Evolutionary conservation across 208 protist genomes (phyloP), one percentile per base, ranked within the genome.

Genomic region (Acanthamoeba royreba): DNA sequence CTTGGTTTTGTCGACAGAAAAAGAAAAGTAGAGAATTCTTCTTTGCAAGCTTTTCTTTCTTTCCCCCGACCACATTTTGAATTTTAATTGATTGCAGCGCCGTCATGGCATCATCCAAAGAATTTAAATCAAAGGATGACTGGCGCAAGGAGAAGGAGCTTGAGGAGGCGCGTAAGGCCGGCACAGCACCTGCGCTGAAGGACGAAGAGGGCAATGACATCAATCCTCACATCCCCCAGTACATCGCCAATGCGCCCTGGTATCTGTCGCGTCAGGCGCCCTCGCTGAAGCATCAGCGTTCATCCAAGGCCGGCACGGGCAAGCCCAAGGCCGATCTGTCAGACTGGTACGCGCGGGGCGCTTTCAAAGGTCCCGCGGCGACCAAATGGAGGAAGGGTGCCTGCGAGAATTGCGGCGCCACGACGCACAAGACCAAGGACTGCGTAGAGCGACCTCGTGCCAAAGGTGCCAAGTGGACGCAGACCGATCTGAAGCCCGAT

Each of bases 181-280:
- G 97, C 92, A 95, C 94, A 53, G 88, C 92, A 72, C 55, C 93
- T 66, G 63, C 94, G 15, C 90, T 96, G 9, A 8, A 90, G 9
- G 96, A 96, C 81, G 96, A 96, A 31, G 95, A 97, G 25, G 97
- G 97, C 35, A 96, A 94, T 31, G 95, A 96, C 72, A 99, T 98
- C 92, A 99, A 99, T 97, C 99, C 99, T 38, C 99, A 99, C 96
- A 99, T 99, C 33, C 99, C 99, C 11, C 96, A 99, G 95, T 99
- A 98, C 89, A 99, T 99, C 83, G 95, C 98, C 2, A 95, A 99
- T 52, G 99, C 98, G n/a, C 99, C 99, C 40, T 97, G 99, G 98
- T 99, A 99, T 94, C 98, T 99, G 53, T 96, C 97, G 13, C 92
- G 94, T 25, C 79, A 94, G 0, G 97, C 97, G 19, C 97, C 98